Evolutionary conservation across 345 rosid species (phyloP).

Genomic region (Mallotus nudiflorus): DNA sequence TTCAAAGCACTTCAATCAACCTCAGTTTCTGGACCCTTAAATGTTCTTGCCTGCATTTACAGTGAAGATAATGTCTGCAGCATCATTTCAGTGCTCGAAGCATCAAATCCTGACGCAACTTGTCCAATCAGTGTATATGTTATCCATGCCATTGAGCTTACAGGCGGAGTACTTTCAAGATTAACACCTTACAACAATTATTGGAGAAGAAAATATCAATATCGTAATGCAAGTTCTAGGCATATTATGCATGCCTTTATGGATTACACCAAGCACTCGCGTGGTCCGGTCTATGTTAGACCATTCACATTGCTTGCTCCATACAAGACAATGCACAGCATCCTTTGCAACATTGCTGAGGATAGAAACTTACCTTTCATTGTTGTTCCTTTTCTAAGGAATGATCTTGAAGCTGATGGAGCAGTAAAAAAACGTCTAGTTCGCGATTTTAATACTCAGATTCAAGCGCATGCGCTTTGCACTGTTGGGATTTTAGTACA

Average conservation of each 20-base stretch:
- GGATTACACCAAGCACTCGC: slow-evolving; percentile 6
- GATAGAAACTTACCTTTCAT: slow-evolving; percentile 21
- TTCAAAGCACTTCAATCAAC: neutral
- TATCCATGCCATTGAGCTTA: slow-evolving; percentile 28
- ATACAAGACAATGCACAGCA: slow-evolving; percentile 31
- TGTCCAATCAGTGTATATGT: slow-evolving; percentile 25
- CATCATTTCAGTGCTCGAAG: slow-evolving; percentile 35
- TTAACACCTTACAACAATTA: slow-evolving; percentile 21
- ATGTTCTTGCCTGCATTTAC: slow-evolving; percentile 33
- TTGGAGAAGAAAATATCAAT: neutral
- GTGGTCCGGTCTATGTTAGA: no score
- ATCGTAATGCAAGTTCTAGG: no score
- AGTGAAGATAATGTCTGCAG: slow-evolving; percentile 29
- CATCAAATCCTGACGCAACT: slow-evolving; percentile 9
- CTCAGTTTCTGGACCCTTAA: slow-evolving; percentile 4
- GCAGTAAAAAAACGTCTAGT: no score
- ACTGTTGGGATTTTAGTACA: slow-evolving; percentile 36
- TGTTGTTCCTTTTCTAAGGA: slow-evolving; percentile 22
- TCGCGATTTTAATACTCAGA: neutral
- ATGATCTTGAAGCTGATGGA: neutral
- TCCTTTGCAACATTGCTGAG: slow-evolving; percentile 28
- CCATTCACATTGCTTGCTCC: slow-evolving; percentile 29
- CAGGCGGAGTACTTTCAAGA: slow-evolving; percentile 26
- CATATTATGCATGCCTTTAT: slow-evolving; percentile 17
- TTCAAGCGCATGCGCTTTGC: slow-evolving; percentile 26